A percentile compares a stretch with the other conserved stretches of the same genome.
Conservation (phyloP, 768 basidiomycete genomes). For the Lentinula guzmanii region DNA sequence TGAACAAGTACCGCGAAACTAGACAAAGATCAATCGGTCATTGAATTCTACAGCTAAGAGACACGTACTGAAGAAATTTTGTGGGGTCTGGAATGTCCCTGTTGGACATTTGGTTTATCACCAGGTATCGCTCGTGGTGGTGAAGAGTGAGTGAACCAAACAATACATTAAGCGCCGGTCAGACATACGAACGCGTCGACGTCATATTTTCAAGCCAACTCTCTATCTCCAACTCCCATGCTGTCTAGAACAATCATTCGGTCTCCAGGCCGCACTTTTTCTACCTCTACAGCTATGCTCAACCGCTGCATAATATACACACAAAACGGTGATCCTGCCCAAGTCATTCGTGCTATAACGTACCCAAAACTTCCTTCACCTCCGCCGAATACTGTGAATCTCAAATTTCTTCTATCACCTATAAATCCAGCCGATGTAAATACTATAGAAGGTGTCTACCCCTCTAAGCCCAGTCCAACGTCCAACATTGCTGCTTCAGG, state of each 20-base stretch:
- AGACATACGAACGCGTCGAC: neutral
- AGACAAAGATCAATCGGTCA: neutral
- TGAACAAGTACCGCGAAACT: slow-evolving; percentile 48
- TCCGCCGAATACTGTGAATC: slow-evolving; percentile 49
- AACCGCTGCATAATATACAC: slow-evolving; percentile 67
- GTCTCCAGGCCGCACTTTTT: slow-evolving; percentile 13
- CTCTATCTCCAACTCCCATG: neutral
- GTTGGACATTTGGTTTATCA: neutral
- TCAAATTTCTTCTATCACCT: slow-evolving; percentile 65
- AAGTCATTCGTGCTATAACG: slow-evolving; percentile 50
- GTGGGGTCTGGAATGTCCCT: neutral
- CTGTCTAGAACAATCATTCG: neutral
- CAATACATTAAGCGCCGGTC: neutral
- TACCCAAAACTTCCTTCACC: slow-evolving; percentile 51
- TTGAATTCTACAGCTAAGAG: too few relatives aligned
- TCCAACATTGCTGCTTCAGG: slow-evolving; percentile 28
- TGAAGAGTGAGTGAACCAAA: slow-evolving; percentile 1
- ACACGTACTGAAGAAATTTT: neutral
- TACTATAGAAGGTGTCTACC: slow-evolving; percentile 80
- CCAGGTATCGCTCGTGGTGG: neutral
- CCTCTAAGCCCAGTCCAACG: slow-evolving; percentile 44
- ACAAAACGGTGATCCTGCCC: slow-evolving; percentile 50
- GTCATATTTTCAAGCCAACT: neutral
- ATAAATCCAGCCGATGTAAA: slow-evolving; percentile 83
- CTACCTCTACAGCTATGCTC: slow-evolving; percentile 22